Evolutionary conservation across 305 asterid genomes (phyloP).

Genomic region (Fraxinus velutina): DNA sequence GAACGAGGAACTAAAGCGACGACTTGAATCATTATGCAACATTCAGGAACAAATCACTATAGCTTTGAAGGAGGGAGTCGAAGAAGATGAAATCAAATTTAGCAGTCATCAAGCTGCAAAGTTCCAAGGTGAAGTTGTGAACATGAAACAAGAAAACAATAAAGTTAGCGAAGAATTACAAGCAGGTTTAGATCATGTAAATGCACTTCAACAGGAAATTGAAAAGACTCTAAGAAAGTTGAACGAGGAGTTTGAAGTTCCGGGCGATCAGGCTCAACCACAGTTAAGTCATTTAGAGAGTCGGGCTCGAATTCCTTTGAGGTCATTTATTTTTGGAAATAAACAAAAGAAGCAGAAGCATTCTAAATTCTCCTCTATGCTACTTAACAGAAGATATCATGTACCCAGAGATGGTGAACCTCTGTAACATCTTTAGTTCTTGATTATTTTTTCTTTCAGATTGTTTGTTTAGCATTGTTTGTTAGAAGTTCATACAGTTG

Average conservation of each 20-base stretch:
- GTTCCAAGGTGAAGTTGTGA: slow-evolving; percentile 21
- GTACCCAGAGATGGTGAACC: background rate
- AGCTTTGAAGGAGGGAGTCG: slow-evolving; percentile 17
- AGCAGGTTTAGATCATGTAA: slow-evolving; percentile 14
- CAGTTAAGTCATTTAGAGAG: background rate
- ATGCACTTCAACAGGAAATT: slow-evolving; percentile 1
- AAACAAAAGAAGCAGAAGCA: slow-evolving; percentile 18
- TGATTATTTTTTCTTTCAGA: background rate
- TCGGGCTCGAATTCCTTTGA: slow-evolving; percentile 12
- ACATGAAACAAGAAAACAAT: slow-evolving; percentile 18
- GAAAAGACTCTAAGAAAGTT: slow-evolving; percentile 1
- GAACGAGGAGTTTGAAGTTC: slow-evolving; percentile 9
- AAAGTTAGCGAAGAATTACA: slow-evolving; percentile 15
- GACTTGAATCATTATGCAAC: slow-evolving; percentile 4
- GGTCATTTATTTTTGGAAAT: slow-evolving; percentile 14
- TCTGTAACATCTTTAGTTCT: background rate
- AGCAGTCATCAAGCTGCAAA: slow-evolving; percentile 22
- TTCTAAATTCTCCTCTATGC: background rate
- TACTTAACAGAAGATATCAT: slow-evolving; percentile 9
- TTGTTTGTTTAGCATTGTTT: background rate
- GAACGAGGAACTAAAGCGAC: slow-evolving; percentile 4
- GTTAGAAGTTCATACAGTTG: slow-evolving; percentile 12
- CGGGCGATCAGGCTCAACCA: background rate
- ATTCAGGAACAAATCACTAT: slow-evolving; percentile 9
- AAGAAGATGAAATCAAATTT: slow-evolving; percentile 17